phyloP scores from a whole-genome alignment of 164 flowering plant genomes.

The Nymphaea colorata region DNA sequence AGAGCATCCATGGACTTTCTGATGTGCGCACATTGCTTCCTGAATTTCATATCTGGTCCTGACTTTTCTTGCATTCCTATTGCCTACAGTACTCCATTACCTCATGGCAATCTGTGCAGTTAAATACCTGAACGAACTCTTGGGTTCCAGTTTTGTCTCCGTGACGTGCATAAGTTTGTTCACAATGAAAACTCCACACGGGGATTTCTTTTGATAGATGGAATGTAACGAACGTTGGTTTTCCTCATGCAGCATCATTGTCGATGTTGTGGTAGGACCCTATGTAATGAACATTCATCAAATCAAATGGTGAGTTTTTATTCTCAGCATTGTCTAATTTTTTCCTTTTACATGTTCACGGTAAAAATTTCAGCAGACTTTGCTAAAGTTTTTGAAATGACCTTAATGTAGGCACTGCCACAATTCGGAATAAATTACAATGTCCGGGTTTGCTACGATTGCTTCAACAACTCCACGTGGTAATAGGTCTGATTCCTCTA shows the following conservation, averaged over 20 bases:
- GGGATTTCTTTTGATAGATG: too few species aligned
- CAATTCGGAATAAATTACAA: conserved; percentile 22
- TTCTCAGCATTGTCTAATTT: not conserved
- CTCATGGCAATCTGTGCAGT: too few species aligned
- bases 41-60: too few species aligned
- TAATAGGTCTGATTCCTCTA: conserved; percentile 5
- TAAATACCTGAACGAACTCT: too few species aligned
- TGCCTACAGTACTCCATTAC: not conserved
- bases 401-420: conserved; percentile 17
- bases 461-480: conserved; percentile 21
- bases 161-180: too few species aligned
- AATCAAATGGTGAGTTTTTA: conserved; percentile 17
- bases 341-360: not conserved
- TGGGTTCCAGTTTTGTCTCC: too few species aligned
- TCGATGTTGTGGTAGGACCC: conserved; percentile 26
- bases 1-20: too few species aligned
- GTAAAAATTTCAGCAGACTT: too few species aligned
- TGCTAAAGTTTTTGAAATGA: not conserved
- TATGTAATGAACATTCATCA: conserved; percentile 30
- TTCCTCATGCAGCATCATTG: conserved; percentile 27
- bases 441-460: conserved; percentile 26
- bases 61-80: not conserved
- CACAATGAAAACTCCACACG: too few species aligned
- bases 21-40: too few species aligned
- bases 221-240: too few species aligned